Base-by-base conservation (phyloP, 1,284 basidiomycete species). In the Apiotrichum sp. region DNA sequence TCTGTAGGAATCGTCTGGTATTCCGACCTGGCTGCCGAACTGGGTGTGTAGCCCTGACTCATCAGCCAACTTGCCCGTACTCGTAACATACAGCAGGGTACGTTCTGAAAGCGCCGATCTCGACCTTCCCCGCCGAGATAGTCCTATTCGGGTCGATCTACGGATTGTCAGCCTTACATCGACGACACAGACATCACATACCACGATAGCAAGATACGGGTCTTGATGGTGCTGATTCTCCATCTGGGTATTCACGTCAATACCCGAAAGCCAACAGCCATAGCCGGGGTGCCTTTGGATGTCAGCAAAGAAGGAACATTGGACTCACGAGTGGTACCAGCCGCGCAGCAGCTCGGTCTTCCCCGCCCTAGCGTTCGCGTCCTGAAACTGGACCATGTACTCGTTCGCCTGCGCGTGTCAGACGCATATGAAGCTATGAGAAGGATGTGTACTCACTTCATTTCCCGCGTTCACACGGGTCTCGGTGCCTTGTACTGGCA, bases 401-500 rank as follows among this genome's bases (percentile, higher is more conserved):
- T 98, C 96, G 71, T 93, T 89, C 35, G 95, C 95, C 65, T 72
- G 34, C 9, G 32, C 22, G 22, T 22, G 22, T 22, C 22, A 22
- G 22, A 22, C 22, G 22, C 22, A 22, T 22, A 3, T 57, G 35
- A 60, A 38, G 14, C n/a, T n/a, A 33, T 3, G 22, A 41, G 5
- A 3, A 11, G 22, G 10, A 49, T 22, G 22, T 22, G 22, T 5
- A 56, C 66, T 39, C 38, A 68, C 70, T 77, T 97, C 93, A 72
- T 87, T 88, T 32, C 88, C 88, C 8, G 96, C 96, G 70, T 97
- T 98, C 42, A 99, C 95, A 55, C 95, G 85, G 47, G 96, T 98
- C 76, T 99, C 95, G 0, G 96, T 98, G n/a, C 95, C 95, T 73
- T 98, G 90, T 1, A 98, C 96, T 1, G 95, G 95, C 3, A 98